Evolutionary conservation across 2,329 filamentous ascomycete species (phyloP), one percentile per base, ranked within the genome.

Genomic region (Pezicula neosporulosa): DNA sequence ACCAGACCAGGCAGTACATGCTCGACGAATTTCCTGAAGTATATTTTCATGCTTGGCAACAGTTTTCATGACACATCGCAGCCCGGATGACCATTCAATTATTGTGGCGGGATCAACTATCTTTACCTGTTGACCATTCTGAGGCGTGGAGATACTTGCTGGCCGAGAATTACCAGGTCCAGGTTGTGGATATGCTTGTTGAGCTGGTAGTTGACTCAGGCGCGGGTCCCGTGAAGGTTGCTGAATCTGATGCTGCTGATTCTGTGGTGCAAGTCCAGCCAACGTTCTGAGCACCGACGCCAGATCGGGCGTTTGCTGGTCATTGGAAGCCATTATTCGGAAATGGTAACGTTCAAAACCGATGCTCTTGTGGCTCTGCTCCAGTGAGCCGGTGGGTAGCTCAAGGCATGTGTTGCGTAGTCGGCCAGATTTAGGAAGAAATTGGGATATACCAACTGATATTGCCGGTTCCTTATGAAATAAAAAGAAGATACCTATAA

Each of bases 31-130:
- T 10, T 72, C 71, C 15, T 67, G 64, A 39, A 76, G 66, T 2
- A 72, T 66, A 30, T 66, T 64, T 50, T 77, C 72, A 53, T 76
- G 73, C 39, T 70, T 70, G 0, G 69, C 66, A 18, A 79, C 69
- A 3, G 71, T 71, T 47, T 70, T 72, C 70, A 77, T 79, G 19
- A 80, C 72, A 64, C 77, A 73, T 57, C 70, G 70, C 30, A 80
- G 62, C 6, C 76, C 78, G 9, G 72, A 64, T 13, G 75, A 70
- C 77, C 77, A 81, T 36, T 77, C 73, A 13, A 71, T 75, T 48
- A 80, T 78, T 2, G 66, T 71, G 19, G 75, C 67, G 8, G 76
- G 68, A 57, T 78, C 73, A 35, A 67, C 48, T 9, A 59, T 19
- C 18, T 59, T 61, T n/a, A 50, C 44, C 30, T 51, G 50, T 12